Evolutionary conservation across 75 land plant genomes (phyloP), one percentile per base, ranked within the genome.

Genomic region (Pseudotsuga menziesii): DNA sequence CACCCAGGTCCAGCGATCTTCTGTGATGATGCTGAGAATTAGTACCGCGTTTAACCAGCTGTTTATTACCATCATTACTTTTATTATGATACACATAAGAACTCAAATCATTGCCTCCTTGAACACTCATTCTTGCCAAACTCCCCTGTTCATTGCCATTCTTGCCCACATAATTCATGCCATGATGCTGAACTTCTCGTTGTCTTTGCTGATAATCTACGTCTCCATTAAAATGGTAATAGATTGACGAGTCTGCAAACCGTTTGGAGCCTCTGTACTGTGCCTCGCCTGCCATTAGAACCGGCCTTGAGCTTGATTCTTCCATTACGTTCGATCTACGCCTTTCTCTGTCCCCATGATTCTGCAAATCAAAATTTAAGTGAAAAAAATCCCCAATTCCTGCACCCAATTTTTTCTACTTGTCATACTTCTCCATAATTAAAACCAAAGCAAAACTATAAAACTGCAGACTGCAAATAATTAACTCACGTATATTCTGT

Each of bases 1-100:
- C 75, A 17, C 58, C 58, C 25, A 73, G 58, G 57, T 73, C 75
- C 16, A 73, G 35, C 13, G 75, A 73, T 56, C 75, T 55, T n/a
- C 57, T 73, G n/a, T 14, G 29, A 27, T 23, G 75, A 56, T 56
- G 75, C 14, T 56, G 75, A 26, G 3, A 22, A 19, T 1, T 9
- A 48, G 9, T 48, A 9, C 54, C 54, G 54, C 54, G 12, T 48
- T 48, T 48, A 48, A 48, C 54, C 54, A 48, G 54, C 54, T 48
- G 54, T 12, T 48, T 48, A 48, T 48, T 48, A 48, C 54, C 9
- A 48, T 48, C 54, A 48, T 11, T 48, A 48, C 12, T 48, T 48
- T 48, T 48, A 9, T 48, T 48, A 48, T 48, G 11, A 48, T 48
- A 48, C 2, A 4, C 41, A 39, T 39, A 39, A 39, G 41, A 39